Evolutionary conservation across 1,284 basidiomycete genomes (phyloP), one percentile per base, ranked within the genome.

Genomic region (Ustilago hordei): DNA sequence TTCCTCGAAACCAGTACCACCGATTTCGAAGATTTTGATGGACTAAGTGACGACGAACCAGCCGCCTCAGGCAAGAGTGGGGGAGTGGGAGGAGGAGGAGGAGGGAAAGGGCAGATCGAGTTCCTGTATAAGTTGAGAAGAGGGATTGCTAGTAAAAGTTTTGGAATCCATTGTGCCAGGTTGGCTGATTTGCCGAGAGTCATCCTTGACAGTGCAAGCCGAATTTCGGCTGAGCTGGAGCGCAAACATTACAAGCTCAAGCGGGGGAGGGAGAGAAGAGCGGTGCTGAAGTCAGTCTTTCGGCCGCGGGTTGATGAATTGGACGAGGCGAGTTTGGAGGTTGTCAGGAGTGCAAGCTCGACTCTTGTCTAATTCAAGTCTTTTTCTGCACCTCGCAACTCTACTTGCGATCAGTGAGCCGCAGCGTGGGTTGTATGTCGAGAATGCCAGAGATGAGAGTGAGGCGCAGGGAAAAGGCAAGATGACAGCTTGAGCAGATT

Each of bases 151-250:
- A 65, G 58, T 12, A 70, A 69, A 32, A 77, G 74, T 35, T 81
- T 85, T 32, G 85, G 85, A 15, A 80, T 86, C n/a, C 77, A 86
- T 58, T 81, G 82, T 28, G 85, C 84, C 1, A 36, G 56, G 0
- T 45, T 85, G 15, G 84, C 84, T 3, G 79, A 78, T 13, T 48
- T 86, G 13, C 75, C 79, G 0, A 9, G 2, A 4, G 4, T 2
- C 0, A 58, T 82, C 7, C 39, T 78, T 3, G 17, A 60, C 0
- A 45, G 9, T 2, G 81, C 81, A 0, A 36, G 35, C 3, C 9
- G 4, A 3, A 66, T 77, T 7, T 58, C 71, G 3, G 52, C 55
- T 0, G 2, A 17, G 11, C 11, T 67, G n/a, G 53, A 67, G 39
- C 8, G 15, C 3, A 23, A n/a, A 6, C 38, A 75, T 41, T 5